A percentile compares a stretch with the other conserved stretches of the same genome.
Evolutionary conservation across 1,284 basidiomycete species (phyloP).

Genomic region (Cryptococcus floricola): DNA sequence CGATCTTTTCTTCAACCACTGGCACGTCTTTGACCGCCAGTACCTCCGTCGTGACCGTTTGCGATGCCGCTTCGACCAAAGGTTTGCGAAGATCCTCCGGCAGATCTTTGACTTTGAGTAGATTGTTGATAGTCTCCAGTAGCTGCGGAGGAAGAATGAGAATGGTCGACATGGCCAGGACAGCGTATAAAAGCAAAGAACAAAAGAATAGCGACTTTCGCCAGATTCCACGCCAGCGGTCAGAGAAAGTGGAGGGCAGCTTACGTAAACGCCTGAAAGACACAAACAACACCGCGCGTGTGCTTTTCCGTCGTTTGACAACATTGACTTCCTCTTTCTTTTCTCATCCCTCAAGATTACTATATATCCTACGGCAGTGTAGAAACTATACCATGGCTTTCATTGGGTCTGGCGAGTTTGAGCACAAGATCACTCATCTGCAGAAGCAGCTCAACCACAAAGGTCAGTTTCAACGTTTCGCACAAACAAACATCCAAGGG

Average conservation of each 20-base stretch:
- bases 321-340: not conserved
- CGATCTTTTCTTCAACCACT: not conserved
- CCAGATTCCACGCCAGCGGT: no score
- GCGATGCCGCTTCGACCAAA: not conserved
- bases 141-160: conserved; percentile 38
- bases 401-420: conserved; percentile 42
- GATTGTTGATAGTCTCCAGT: conserved; percentile 22
- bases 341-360: not conserved
- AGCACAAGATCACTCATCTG: conserved; percentile 38
- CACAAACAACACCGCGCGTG: not conserved
- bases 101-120: conserved; percentile 19
- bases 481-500: not conserved
- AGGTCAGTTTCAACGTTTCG: conserved; percentile 19
- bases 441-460: conserved; percentile 40
- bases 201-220: no score
- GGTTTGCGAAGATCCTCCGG: conserved; percentile 6
- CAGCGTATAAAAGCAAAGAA: no score
- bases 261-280: not conserved
- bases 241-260: not conserved
- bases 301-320: not conserved
- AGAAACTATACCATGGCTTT: conserved; percentile 31
- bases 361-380: not conserved
- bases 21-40: not conserved
- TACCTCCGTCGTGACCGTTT: not conserved
- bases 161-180: conserved; percentile 13